Base-by-base conservation (phyloP, 2,329 filamentous ascomycete genomes). In the Arthroderma uncinatum region DNA sequence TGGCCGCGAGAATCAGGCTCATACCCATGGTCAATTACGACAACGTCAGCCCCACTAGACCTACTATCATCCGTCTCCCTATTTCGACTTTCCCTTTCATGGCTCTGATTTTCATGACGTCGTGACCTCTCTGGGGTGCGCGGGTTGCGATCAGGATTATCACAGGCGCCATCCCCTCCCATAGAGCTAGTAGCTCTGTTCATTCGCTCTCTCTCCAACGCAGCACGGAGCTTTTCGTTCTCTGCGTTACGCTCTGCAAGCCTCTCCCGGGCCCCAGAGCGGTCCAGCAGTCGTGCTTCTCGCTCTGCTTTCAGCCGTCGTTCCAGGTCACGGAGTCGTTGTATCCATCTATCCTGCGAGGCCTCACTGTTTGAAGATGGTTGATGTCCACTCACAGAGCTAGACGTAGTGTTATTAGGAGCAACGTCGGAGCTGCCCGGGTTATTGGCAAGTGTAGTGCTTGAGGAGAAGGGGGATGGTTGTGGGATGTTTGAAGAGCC, bases 271-370 rank as follows among this genome's bases (percentile, higher is more conserved):
- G 92, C 92, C 23, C 89, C 90, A 52, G 81, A 86, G 2, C 93
- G 82, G 72, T 98, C 93, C 58, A 95, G 76, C 55, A 94, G 76
- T 47, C 93, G 77, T 0, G 85, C 90, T 71, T 97, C 93, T 12
- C 93, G 78, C 74, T 98, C 93, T 48, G 87, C 84, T 70, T 95
- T 95, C 16, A 98, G 77, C 64, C 94, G 83, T 62, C 85, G 81
- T 76, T 98, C 93, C 63, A 97, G 76, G 68, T 97, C 91, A 58
- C 89, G 83, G 34, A 97, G 77, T 5, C 93, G 78, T 61, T 95
- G 82, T 62, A 94, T 83, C 89, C 89, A 95, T 63, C 86, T 82
- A 62, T 87, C 85, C 64, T 92, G 86, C 39, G 76, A 65, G 8
- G 62, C 62, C n/a, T 73, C 68, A 61, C 61, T 65, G 33, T 60